These are phyloP conservation scores for Russula dissimulans DNA, from an alignment of 768 basidiomycete genomes.

Conservation along the genomic window DNA sequence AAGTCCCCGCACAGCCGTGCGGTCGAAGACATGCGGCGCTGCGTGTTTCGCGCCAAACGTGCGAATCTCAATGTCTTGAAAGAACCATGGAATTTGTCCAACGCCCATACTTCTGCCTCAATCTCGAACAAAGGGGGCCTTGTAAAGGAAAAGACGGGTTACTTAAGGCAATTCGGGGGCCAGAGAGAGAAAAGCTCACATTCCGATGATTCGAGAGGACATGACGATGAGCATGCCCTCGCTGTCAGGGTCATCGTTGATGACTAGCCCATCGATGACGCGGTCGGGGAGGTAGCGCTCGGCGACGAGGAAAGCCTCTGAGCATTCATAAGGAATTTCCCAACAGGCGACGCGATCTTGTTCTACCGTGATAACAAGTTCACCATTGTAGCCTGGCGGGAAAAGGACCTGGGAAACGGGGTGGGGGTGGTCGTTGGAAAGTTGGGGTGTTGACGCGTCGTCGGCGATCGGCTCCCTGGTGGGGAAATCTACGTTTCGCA, in stretches of 20 bases:
- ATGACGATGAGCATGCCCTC: conserved; percentile 23
- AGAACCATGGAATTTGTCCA: conserved; percentile 28
- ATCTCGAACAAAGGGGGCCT: conserved; percentile 4
- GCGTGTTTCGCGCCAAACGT: neutral
- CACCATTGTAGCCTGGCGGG: conserved; percentile 25
- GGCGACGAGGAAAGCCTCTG: conserved; percentile 27
- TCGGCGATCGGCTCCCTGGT: conserved; percentile 12
- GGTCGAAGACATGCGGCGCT: conserved; percentile 8
- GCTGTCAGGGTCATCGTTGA: conserved; percentile 25
- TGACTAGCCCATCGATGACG: conserved; percentile 23
- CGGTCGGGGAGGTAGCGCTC: conserved; percentile 20
- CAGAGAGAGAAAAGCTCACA: neutral
- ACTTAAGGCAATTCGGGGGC: neutral
- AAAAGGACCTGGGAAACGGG: conserved; percentile 25
- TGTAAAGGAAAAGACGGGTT: neutral
- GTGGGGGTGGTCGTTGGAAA: conserved; percentile 11
- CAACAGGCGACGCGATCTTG: conserved; percentile 26
- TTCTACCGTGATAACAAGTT: conserved; percentile 26
- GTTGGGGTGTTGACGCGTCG: conserved; percentile 5
- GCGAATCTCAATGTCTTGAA: conserved; percentile 17
- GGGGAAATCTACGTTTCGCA: conserved; percentile 22
- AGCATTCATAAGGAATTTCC: conserved; percentile 29
- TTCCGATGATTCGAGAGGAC: neutral
- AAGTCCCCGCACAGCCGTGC: conserved; percentile 16
- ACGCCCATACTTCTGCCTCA: conserved; percentile 20